These are phyloP conservation scores for Dioscorea alata DNA, from an alignment of 106 monocot species.

Conservation along the genomic window DNA sequence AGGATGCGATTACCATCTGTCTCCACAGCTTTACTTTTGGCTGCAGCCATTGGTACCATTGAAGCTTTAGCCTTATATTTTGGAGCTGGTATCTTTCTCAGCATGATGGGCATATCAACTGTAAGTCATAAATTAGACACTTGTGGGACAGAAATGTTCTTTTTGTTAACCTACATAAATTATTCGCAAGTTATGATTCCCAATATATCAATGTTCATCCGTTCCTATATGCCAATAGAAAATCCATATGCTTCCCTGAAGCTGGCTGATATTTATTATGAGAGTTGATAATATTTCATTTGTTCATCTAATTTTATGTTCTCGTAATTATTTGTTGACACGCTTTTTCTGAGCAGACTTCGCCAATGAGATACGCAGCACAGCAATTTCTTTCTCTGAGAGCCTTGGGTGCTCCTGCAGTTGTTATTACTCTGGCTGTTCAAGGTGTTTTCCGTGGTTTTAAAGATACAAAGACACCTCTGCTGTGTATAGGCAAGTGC, in stretches of 20 bases:
- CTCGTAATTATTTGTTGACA: constrained; percentile 1
- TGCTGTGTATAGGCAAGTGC: constrained; percentile 78
- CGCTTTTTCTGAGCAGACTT: constrained; percentile 45
- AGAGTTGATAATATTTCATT: not conserved
- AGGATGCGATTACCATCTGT: constrained; percentile 76
- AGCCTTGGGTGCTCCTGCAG: constrained; percentile 96
- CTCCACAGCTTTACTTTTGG: constrained; percentile 79
- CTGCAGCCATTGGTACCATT: constrained; percentile 66
- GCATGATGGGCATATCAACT: constrained; percentile 69
- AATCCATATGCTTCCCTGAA: no score
- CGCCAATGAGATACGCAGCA: constrained; percentile 65
- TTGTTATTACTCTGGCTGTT: constrained; percentile 81
- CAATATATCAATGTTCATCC: no score
- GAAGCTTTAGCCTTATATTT: constrained; percentile 82
- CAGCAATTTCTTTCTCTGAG: constrained; percentile 77
- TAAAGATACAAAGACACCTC: constrained; percentile 91
- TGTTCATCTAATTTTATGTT: not conserved
- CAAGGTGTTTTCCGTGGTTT: constrained; percentile 99
- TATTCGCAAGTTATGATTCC: no score
- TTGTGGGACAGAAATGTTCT: no score
- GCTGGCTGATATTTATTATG: not conserved
- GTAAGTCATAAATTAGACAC: constrained; percentile 30
- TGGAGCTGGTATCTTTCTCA: constrained; percentile 71
- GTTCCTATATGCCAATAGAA: no score
- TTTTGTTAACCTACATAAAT: no score